Evolutionary conservation across 495 filamentous ascomycete genomes (phyloP).

Genomic region (Aspergillus sclerotioniger): DNA sequence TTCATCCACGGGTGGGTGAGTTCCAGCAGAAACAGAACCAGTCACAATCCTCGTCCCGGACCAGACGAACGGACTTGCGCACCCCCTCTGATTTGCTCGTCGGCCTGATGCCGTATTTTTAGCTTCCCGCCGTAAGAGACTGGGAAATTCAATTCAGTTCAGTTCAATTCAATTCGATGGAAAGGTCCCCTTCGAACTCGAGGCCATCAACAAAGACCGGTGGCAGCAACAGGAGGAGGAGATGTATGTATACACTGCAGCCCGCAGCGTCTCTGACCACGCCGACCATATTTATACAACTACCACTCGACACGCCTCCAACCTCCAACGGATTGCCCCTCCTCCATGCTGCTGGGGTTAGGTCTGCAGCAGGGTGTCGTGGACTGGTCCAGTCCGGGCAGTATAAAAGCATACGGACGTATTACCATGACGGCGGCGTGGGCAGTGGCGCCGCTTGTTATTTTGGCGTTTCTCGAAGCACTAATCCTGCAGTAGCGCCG

Average conservation of each 20-base stretch:
- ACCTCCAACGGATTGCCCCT: background rate
- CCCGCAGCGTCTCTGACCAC: background rate
- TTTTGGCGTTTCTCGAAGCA: background rate
- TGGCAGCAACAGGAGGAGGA: background rate
- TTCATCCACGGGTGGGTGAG: background rate
- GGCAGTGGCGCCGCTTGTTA: background rate
- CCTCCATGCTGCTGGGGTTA: background rate
- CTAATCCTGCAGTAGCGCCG: background rate
- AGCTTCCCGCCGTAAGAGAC: constrained; percentile 21
- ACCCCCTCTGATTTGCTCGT: background rate
- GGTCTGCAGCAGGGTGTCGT: too few species aligned
- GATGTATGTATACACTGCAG: too few species aligned
- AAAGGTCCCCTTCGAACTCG: too few species aligned
- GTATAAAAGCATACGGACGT: background rate
- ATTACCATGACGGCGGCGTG: background rate
- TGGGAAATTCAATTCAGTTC: too few species aligned
- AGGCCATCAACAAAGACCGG: background rate
- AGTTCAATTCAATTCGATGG: too few species aligned
- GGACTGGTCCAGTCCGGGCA: too few species aligned
- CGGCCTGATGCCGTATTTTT: constrained; percentile 1
- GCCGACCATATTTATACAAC: background rate
- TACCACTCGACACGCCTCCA: background rate
- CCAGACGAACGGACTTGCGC: background rate
- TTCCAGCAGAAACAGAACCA: constrained; percentile 4
- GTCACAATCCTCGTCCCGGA: constrained; percentile 6